Conservation (phyloP, 2,329 filamentous ascomycete species). For the Sclerotinia trifoliorum region DNA sequence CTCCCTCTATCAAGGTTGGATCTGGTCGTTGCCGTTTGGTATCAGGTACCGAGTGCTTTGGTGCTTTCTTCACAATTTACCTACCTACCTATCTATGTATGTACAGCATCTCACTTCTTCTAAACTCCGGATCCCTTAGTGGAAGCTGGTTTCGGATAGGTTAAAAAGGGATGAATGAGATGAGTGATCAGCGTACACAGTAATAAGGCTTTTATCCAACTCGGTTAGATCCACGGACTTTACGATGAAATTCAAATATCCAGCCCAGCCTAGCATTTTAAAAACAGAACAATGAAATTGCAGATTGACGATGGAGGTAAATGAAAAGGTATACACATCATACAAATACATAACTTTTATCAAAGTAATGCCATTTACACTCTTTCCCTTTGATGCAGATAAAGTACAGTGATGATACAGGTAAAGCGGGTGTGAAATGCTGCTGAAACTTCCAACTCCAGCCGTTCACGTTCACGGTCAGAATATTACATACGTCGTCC, state of each 20-base stretch:
- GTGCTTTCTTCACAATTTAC: neutral
- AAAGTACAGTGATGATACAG: neutral
- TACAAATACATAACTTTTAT: neutral
- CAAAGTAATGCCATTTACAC: neutral
- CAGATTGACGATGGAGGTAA: neutral
- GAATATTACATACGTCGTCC: neutral
- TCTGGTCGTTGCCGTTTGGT: neutral
- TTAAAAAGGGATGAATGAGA: slow-evolving; percentile 7
- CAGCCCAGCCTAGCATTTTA: neutral
- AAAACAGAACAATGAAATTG: neutral
- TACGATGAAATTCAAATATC: neutral
- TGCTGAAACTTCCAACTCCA: neutral
- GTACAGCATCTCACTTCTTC: neutral
- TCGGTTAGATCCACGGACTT: neutral
- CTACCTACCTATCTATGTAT: neutral
- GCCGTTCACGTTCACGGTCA: neutral
- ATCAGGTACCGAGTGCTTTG: neutral
- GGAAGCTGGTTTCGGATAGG: neutral
- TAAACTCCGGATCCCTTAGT: neutral
- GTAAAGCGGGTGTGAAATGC: neutral
- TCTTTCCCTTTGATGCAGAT: neutral
- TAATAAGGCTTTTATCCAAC: slow-evolving; percentile 7
- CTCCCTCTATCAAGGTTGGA: slow-evolving; percentile 10
- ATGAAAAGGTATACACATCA: neutral
- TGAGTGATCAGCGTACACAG: neutral